phyloP scores from a whole-genome alignment of 1,139 yeast species.

The Candida sojae region DNA sequence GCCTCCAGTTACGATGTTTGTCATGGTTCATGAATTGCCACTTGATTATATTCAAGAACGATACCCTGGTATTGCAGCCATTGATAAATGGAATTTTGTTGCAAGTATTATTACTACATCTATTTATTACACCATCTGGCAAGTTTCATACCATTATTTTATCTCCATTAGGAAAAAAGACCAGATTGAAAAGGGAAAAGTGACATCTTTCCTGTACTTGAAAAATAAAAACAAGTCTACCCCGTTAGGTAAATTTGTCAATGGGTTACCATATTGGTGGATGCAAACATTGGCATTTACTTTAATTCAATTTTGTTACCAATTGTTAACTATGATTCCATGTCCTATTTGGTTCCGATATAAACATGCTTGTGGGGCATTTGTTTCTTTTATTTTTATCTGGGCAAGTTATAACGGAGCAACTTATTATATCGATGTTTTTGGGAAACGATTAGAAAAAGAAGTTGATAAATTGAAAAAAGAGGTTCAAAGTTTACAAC shows the following conservation, averaged over 20 bases:
- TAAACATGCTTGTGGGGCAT: slow-evolving; percentile 65
- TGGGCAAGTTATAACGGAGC: slow-evolving; percentile 93
- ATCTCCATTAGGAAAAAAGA: slow-evolving; percentile 80
- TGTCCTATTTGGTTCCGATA: slow-evolving; percentile 85
- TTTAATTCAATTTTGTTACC: slow-evolving; percentile 83
- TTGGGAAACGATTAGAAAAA: slow-evolving; percentile 83
- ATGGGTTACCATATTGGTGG: slow-evolving; percentile 76
- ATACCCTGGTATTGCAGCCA: slow-evolving; percentile 78
- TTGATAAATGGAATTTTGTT: slow-evolving; percentile 69
- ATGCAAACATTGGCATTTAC: slow-evolving; percentile 87
- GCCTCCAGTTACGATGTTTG: slow-evolving; percentile 89
- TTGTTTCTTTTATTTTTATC: slow-evolving; percentile 69
- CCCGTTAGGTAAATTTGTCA: slow-evolving; percentile 75
- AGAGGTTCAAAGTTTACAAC: slow-evolving; percentile 64
- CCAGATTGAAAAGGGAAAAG: slow-evolving; percentile 81
- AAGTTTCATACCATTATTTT: slow-evolving; percentile 83
- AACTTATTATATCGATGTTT: slow-evolving; percentile 87
- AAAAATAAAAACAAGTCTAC: slow-evolving; percentile 69
- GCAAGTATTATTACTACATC: slow-evolving; percentile 80
- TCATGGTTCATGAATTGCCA: slow-evolving; percentile 79
- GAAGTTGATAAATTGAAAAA: slow-evolving; percentile 71
- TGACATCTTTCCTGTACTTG: slow-evolving; percentile 85
- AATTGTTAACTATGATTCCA: slow-evolving; percentile 81
- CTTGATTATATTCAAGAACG: slow-evolving; percentile 53
- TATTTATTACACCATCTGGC: slow-evolving; percentile 90